phyloP scores from a whole-genome alignment of 2,329 filamentous ascomycete species.

The Pseudogymnoascus sp. region DNA sequence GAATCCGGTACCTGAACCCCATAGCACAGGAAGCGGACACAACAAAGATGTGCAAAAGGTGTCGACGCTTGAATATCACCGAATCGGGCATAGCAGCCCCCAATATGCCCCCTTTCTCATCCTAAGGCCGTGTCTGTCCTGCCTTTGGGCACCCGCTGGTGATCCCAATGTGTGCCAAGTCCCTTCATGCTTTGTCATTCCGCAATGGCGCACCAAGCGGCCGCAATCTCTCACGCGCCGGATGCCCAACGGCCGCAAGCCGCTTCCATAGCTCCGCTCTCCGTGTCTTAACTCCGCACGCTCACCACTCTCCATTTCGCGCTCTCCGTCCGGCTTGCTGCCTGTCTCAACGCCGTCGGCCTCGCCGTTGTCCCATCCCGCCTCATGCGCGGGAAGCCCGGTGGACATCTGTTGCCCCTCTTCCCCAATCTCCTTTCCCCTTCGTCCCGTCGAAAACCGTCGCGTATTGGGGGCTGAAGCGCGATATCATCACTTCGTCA shows the following conservation, averaged over 20 bases:
- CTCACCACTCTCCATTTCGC: not conserved
- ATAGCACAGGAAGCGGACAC: not conserved
- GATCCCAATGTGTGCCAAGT: not conserved
- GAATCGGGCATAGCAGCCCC: not conserved
- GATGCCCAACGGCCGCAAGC: not conserved
- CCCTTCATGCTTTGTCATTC: not conserved
- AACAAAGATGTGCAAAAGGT: not conserved
- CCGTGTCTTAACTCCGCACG: not conserved
- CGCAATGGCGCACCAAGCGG: not conserved
- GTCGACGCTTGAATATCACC: not conserved
- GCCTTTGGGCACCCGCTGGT: not conserved
- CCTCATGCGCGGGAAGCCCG: not conserved
- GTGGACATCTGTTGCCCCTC: not conserved
- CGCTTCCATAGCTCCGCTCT: not conserved
- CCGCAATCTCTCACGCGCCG: not conserved
- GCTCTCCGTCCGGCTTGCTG: not conserved
- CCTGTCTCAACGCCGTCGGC: not conserved
- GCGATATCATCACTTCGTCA: not conserved
- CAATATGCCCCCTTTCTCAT: not conserved
- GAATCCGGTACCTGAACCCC: not conserved
- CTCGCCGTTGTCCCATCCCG: not conserved
- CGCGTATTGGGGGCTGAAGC: not conserved
- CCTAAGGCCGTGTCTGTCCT: not conserved
- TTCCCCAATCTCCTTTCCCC: not conserved
- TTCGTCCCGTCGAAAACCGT: not conserved